These are phyloP conservation scores for Orobanche coerulescens DNA, from an alignment of 257 asterid genomes.

Conservation along the genomic window DNA sequence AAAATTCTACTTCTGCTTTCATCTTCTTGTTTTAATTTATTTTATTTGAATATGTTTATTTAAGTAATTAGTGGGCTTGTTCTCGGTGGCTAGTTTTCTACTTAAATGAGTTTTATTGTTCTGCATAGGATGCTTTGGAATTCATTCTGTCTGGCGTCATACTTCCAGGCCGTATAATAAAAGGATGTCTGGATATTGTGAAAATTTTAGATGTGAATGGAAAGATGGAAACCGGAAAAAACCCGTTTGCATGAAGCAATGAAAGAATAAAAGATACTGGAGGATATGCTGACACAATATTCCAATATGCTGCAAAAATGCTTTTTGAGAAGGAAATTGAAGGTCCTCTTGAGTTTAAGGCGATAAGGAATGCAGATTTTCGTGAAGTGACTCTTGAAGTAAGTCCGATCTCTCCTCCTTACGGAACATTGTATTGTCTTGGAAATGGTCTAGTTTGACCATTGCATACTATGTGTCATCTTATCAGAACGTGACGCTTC, in stretches of 20 bases:
- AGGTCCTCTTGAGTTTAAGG: conserved; percentile 72
- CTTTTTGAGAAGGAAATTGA: conserved; percentile 55
- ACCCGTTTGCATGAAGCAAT: too few species aligned
- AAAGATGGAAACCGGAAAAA: too few species aligned
- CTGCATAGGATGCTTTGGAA: too few species aligned
- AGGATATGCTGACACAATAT: conserved; percentile 87
- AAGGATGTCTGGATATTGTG: neutral
- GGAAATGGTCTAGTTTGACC: conserved; percentile 12
- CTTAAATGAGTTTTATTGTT: too few species aligned
- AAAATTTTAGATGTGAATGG: neutral
- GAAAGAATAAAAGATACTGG: too few species aligned
- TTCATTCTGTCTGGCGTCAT: too few species aligned
- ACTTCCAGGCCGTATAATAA: too few species aligned
- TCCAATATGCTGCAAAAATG: conserved; percentile 64
- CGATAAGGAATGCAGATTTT: conserved; percentile 76
- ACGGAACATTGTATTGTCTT: neutral
- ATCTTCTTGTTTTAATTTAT: too few species aligned
- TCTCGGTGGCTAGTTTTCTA: too few species aligned
- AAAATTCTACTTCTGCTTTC: too few species aligned
- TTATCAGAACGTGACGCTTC: neutral
- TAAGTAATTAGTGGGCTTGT: too few species aligned
- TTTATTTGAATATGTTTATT: too few species aligned
- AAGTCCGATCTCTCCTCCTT: conserved; percentile 29
- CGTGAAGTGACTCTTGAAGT: conserved; percentile 84
- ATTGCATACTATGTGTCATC: neutral